phyloP scores from a whole-genome alignment of 2,329 filamentous ascomycete species.

The Pseudonectria buxi region DNA sequence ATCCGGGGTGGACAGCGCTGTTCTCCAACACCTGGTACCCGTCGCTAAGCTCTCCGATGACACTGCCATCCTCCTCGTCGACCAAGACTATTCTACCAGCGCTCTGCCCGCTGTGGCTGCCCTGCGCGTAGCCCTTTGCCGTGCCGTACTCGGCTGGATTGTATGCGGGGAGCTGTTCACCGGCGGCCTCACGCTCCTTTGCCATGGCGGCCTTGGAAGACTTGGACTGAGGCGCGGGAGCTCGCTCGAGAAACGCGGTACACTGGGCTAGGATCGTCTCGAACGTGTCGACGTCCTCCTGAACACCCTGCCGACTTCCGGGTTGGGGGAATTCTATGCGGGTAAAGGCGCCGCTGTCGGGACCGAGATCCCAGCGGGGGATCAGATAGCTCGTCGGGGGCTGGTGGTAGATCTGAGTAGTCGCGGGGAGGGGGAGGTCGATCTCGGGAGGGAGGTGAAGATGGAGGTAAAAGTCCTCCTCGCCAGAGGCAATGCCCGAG shows the following conservation, averaged over 20 bases:
- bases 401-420: constrained; percentile 95
- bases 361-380: constrained; percentile 87
- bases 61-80: constrained; percentile 92
- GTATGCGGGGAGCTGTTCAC: constrained; percentile 55
- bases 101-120: constrained; percentile 45
- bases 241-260: constrained; percentile 87
- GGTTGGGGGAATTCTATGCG: constrained; percentile 80
- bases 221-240: constrained; percentile 50
- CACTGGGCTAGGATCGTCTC: constrained; percentile 98
- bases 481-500: constrained; percentile 49
- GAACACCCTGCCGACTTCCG: constrained; percentile 64
- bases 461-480: constrained; percentile 96
- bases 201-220: constrained; percentile 28
- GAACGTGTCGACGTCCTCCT: constrained; percentile 93
- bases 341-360: constrained; percentile 83
- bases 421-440: constrained; percentile 86
- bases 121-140: constrained; percentile 68
- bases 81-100: constrained; percentile 80
- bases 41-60: constrained; percentile 84
- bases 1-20: constrained; percentile 69
- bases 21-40: constrained; percentile 77
- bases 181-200: constrained; percentile 34
- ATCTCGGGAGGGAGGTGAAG: constrained; percentile 91
- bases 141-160: constrained; percentile 76
- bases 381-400: constrained; percentile 90